Evolutionary conservation across 305 asterid species (phyloP).

Genomic region (Rubia balearica): DNA sequence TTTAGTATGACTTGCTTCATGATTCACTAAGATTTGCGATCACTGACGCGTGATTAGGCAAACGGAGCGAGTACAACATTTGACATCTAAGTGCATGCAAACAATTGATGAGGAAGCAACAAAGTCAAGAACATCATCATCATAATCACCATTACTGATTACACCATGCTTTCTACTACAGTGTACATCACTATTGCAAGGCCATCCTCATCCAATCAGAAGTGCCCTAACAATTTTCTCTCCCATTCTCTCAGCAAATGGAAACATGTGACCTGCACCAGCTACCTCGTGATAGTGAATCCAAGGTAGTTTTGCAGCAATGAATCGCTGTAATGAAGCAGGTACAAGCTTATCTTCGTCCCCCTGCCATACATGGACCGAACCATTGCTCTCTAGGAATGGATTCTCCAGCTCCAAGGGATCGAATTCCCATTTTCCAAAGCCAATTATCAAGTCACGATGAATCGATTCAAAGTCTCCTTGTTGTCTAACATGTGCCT

Average conservation of each 20-base stretch:
- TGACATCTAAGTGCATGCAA: too few relatives aligned
- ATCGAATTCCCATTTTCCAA: slow-evolving; percentile 74
- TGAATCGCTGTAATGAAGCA: slow-evolving; percentile 48
- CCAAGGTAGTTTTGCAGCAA: slow-evolving; percentile 64
- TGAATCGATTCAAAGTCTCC: slow-evolving; percentile 61
- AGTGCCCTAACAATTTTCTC: slow-evolving; percentile 49
- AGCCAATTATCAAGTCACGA: slow-evolving; percentile 61
- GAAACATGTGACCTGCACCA: slow-evolving; percentile 70
- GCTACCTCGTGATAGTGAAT: slow-evolving; percentile 55
- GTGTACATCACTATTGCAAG: neutral
- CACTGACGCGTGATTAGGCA: too few relatives aligned
- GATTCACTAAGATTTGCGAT: too few relatives aligned
- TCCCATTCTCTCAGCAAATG: slow-evolving; percentile 42
- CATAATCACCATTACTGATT: neutral
- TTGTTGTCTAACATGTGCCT: slow-evolving; percentile 57
- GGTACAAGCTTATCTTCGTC: slow-evolving; percentile 62
- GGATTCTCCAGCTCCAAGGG: slow-evolving; percentile 66
- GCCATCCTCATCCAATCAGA: slow-evolving; percentile 23
- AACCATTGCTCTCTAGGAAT: slow-evolving; percentile 39
- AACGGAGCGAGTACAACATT: too few relatives aligned
- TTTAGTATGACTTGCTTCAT: too few relatives aligned
- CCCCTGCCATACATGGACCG: slow-evolving; percentile 76
- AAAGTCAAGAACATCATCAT: slow-evolving; percentile 28
- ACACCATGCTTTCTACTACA: neutral
- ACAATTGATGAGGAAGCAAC: neutral